Conservation (phyloP, 305 asterid genomes). For the Andrographis paniculata region DNA sequence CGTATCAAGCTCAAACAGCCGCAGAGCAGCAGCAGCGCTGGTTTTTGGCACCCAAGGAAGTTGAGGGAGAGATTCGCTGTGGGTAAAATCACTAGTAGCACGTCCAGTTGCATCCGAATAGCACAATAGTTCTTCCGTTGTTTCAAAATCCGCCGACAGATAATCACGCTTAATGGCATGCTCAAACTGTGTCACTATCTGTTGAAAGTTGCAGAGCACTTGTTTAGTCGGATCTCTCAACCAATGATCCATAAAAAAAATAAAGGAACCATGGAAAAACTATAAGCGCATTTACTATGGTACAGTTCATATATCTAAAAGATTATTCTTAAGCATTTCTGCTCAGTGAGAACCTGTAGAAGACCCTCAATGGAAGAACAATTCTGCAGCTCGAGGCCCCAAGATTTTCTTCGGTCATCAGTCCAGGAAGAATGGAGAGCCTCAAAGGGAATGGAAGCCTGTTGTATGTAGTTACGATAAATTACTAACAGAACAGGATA, state of each 20-base stretch:
- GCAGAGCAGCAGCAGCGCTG: slow-evolving; percentile 71
- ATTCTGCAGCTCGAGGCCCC: slow-evolving; percentile 68
- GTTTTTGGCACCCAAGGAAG: slow-evolving; percentile 96
- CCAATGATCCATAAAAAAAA: background rate
- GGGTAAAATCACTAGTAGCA: slow-evolving; percentile 17
- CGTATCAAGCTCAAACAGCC: slow-evolving; percentile 82
- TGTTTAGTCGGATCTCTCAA: background rate
- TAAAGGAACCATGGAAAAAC: background rate
- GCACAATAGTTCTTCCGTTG: slow-evolving; percentile 69
- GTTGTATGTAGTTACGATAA: slow-evolving; percentile 13
- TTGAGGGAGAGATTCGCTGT: slow-evolving; percentile 33
- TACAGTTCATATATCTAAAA: too few species aligned
- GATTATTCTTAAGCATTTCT: background rate
- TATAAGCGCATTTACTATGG: background rate
- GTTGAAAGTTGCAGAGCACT: slow-evolving; percentile 14
- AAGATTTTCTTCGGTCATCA: slow-evolving; percentile 54
- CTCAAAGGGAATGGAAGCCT: slow-evolving; percentile 74
- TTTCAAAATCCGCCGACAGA: slow-evolving; percentile 64
- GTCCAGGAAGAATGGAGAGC: slow-evolving; percentile 84
- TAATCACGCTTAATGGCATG: slow-evolving; percentile 59
- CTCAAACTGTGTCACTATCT: slow-evolving; percentile 75
- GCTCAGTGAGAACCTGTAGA: slow-evolving; percentile 42
- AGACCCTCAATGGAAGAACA: slow-evolving; percentile 56
- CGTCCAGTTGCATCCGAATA: slow-evolving; percentile 34
- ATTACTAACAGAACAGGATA: background rate